Evolutionary conservation across 495 filamentous ascomycete species (phyloP).

Genomic region (Daldinia decipiens): DNA sequence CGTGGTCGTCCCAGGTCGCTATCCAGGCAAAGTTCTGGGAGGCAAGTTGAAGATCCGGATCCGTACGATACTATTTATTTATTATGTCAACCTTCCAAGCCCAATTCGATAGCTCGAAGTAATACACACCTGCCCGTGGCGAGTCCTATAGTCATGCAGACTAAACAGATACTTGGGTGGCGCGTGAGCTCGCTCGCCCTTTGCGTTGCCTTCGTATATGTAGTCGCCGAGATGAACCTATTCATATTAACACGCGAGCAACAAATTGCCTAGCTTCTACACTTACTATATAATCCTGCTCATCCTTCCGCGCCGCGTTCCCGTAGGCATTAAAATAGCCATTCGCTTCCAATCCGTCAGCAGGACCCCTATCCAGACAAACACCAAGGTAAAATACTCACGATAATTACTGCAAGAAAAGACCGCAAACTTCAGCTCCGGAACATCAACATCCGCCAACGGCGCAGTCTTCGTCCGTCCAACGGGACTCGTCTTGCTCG

Average conservation of each 20-base stretch:
- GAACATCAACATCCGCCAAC: constrained; percentile 50
- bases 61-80: constrained; percentile 63
- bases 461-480: constrained; percentile 68
- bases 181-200: constrained; percentile 41
- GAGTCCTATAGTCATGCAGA: constrained; percentile 68
- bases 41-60: constrained; percentile 66
- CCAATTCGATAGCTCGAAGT: not conserved
- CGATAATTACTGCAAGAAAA: constrained; percentile 68
- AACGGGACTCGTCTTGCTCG: constrained; percentile 55
- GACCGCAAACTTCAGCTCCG: constrained; percentile 62
- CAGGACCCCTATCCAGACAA: not conserved
- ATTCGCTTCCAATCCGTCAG: constrained; percentile 45
- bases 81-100: not conserved
- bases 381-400: constrained; percentile 39
- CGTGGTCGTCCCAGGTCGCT: constrained; percentile 77
- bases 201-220: constrained; percentile 67
- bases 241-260: not conserved
- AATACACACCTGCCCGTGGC: constrained; percentile 45
- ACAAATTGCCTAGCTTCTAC: too few species aligned
- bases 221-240: constrained; percentile 72
- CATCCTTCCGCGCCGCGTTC: constrained; percentile 72
- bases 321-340: constrained; percentile 72
- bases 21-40: constrained; percentile 74
- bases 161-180: constrained; percentile 48
- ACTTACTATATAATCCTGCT: constrained; percentile 67